Base-by-base conservation (phyloP, 2,329 filamentous ascomycete species). In the Ophidiomyces ophidiicola region DNA sequence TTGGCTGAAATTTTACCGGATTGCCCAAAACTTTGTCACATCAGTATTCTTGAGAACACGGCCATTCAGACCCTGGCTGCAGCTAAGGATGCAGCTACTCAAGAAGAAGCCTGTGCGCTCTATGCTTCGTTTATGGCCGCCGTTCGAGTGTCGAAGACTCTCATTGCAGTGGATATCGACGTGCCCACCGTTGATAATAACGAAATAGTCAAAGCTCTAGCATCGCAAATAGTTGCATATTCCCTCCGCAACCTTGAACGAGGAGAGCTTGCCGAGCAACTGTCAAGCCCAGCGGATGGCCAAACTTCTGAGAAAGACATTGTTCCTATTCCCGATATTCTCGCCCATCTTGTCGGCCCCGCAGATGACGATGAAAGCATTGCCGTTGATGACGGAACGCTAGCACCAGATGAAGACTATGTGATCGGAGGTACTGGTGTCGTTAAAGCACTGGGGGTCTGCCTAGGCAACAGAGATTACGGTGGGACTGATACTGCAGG, bases 401-500 rank as follows among this genome's bases (percentile, higher is more conserved):
- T 78, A 7, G 80, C 85, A 5, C 82, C 86, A 0, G 85, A 94
- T 48, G 82, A 93, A 43, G 85, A 94, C 58, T 96, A 96, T 59
- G 86, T 96, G 31, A 90, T 96, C 52, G 87, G 88, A 14, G 88
- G 88, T 11, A 94, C 86, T 0, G 90, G 88, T 18, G 85, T 98
- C 1, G 88, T 93, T 34, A 94, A 94, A 62, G 90, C 90, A 3
- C 68, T 98, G 32, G 79, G 84, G 39, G 92, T 92, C 52, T 94
- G 87, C 53, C 67, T 98, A 35, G 80, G 85, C 50, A 92, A 93
- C 55, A 76, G 82, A 44, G 72, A 74, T 39, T 74, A 20, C 64
- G 73, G 46, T 33, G 30, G 32, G 6, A 12, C 39, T 11, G 46
- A 47, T 14, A 50, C 54, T 36, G 38, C 50, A 35, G 58, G 56